phyloP scores from a whole-genome alignment of 1,284 basidiomycete species.

The Cutaneotrichosporon cutaneum region DNA sequence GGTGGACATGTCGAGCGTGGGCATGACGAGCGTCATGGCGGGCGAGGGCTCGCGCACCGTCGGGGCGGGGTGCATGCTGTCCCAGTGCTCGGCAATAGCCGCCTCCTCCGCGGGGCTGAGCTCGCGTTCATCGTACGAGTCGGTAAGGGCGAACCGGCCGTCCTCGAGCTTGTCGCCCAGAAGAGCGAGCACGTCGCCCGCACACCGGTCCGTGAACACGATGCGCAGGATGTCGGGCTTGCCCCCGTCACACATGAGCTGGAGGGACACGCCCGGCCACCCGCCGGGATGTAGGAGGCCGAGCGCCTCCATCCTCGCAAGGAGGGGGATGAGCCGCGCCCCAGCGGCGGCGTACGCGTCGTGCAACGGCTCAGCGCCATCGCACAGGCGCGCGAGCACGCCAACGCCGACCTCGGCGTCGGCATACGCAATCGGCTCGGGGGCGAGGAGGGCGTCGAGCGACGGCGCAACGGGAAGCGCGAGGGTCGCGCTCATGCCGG shows the following conservation, averaged over 20 bases:
- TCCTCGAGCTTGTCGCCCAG: constrained; percentile 35
- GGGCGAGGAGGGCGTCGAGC: constrained; percentile 35
- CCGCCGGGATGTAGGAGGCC: constrained; percentile 27
- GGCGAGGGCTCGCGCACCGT: not conserved
- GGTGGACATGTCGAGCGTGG: constrained; percentile 31
- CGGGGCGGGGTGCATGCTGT: not conserved
- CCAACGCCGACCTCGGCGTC: constrained; percentile 41
- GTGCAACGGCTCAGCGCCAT: constrained; percentile 36
- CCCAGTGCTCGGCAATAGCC: constrained; percentile 31
- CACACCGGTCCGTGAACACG: constrained; percentile 34
- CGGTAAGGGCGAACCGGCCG: constrained; percentile 33
- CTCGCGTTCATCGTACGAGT: not conserved
- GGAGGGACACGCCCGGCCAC: constrained; percentile 15
- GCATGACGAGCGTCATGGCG: constrained; percentile 32
- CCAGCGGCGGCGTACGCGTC: constrained; percentile 35
- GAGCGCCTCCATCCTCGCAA: constrained; percentile 38
- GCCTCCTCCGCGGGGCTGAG: constrained; percentile 25
- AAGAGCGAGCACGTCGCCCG: constrained; percentile 31
- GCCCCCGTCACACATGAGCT: constrained; percentile 23
- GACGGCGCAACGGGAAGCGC: constrained; percentile 39
- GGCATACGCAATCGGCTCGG: constrained; percentile 32
- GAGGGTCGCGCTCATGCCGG: constrained; percentile 36
- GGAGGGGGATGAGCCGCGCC: constrained; percentile 35
- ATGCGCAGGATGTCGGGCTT: constrained; percentile 39
- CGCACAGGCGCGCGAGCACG: constrained; percentile 35